Evolutionary conservation across 495 filamentous ascomycete species (phyloP).

Genomic region (Xylaria cubensis): DNA sequence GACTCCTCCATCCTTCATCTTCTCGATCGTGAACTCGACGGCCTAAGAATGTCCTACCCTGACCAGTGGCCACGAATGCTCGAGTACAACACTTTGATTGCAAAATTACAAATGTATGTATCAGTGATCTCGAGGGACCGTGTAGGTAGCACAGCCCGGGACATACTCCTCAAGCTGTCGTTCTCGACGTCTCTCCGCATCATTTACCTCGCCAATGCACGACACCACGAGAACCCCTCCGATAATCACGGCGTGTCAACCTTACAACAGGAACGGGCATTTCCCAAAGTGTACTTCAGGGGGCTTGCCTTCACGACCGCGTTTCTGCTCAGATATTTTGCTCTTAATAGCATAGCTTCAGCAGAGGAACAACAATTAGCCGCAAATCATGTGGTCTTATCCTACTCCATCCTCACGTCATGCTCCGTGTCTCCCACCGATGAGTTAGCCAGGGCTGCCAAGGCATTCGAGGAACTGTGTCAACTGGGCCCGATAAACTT

Average conservation of each 20-base stretch:
- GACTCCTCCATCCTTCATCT: conserved; percentile 42
- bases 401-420: conserved; percentile 36
- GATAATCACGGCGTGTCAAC: conserved; percentile 18
- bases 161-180: conserved; percentile 35
- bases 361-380: conserved; percentile 41
- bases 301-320: conserved; percentile 37
- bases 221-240: conserved; percentile 23
- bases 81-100: conserved; percentile 32
- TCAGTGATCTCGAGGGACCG: conserved; percentile 34
- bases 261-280: conserved; percentile 25
- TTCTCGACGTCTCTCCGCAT: conserved; percentile 23
- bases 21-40: conserved; percentile 41
- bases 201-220: conserved; percentile 14
- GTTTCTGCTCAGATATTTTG: conserved; percentile 38
- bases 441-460: conserved; percentile 33
- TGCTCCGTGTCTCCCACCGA: conserved; percentile 26
- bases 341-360: conserved; percentile 26
- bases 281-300: conserved; percentile 38
- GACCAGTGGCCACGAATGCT: conserved; percentile 37
- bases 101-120: conserved; percentile 37
- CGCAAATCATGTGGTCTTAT: conserved; percentile 39
- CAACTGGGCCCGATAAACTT: conserved; percentile 29
- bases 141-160: conserved; percentile 28
- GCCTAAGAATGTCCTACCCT: conserved; percentile 31
- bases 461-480: conserved; percentile 37